Base-by-base conservation (phyloP, 2,329 filamentous ascomycete species). In the Plenodomus biglobosus region DNA sequence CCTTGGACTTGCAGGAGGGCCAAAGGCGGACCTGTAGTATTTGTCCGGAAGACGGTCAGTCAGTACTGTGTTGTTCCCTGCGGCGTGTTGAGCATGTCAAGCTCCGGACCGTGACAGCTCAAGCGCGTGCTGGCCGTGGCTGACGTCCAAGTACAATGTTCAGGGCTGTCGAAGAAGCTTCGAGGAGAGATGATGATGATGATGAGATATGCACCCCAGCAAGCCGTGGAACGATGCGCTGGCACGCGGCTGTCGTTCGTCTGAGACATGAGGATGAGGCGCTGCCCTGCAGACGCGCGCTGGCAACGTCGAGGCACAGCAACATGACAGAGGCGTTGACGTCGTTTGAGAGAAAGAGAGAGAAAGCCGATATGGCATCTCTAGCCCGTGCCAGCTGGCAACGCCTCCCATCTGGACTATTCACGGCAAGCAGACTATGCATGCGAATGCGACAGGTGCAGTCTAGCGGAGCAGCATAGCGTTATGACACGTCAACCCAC, bases 361-460 rank as follows among this genome's bases (percentile, higher is more conserved):
- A n/a, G n/a, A n/a, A 52, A 43, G 42, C 50, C 38, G 59, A 56
- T 44, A 61, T 54, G 56, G 50, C 48, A 48, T 50, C 49, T 54
- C 53, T 59, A 56, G 59, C 47, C 43, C 41, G 49, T 71, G 69
- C 68, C 69, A 72, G 68, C 66, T 72, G 70, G 68, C 69, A 66
- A 56, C 63, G 65, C 61, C 61, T 7, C n/a, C 53, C 57, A 58
- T 59, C 48, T 59, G 55, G 58, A 62, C 49, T 55, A 52, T 48
- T 48, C 50, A 56, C 48, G 57, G 65, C 53, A 54, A 56, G 58
- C 58, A 61, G 59, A 53, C 39, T 55, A 62, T 65, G 68, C 62
- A 64, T 45, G 43, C 52, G 55, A 64, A 64, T 45, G 43, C 52
- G 55, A 64, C 61, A 47, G 52, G 56, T 60, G 56, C 51, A 64